A percentile compares a stretch with the other conserved stretches of the same genome.
Conservation (phyloP, 106 monocot species). For the Alisma plantagoaquatica region DNA sequence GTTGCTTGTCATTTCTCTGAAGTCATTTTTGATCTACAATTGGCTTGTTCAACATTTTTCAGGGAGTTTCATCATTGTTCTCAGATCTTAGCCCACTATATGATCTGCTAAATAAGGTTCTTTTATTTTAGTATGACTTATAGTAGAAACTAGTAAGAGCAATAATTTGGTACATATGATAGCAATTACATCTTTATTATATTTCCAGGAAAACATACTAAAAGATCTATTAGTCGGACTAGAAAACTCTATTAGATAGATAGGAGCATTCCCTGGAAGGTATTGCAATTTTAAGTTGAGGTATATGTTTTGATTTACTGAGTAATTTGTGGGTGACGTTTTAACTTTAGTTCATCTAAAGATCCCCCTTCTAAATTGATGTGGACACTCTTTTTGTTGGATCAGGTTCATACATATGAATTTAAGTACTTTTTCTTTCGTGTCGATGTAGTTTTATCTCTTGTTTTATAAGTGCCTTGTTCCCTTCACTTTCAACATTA, state of each 20-base stretch:
- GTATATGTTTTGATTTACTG: too few species aligned
- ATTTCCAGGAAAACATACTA: slow-evolving; percentile 56
- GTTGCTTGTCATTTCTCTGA: not conserved
- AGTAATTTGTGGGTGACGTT: too few species aligned
- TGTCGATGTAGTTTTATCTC: too few species aligned
- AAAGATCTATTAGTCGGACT: slow-evolving; percentile 64
- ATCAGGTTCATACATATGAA: slow-evolving; percentile 77
- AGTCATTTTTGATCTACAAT: too few species aligned
- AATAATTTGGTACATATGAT: too few species aligned
- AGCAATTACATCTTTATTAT: too few species aligned
- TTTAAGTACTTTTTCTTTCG: too few species aligned
- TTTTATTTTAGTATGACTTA: not conserved
- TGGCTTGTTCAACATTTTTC: too few species aligned
- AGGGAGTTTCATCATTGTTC: slow-evolving; percentile 97
- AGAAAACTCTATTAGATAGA: slow-evolving; percentile 58
- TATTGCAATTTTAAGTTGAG: too few species aligned
- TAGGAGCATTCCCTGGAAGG: slow-evolving; percentile 73
- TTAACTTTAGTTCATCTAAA: slow-evolving; percentile 44
- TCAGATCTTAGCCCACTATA: slow-evolving; percentile 88
- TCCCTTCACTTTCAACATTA: slow-evolving; percentile 87
- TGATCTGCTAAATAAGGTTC: slow-evolving; percentile 75
- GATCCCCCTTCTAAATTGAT: slow-evolving; percentile 92
- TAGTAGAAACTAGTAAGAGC: too few species aligned
- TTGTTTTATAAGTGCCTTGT: too few species aligned
- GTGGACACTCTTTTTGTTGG: slow-evolving; percentile 87